Percentiles rank a stretch among this genome's conserved stretches.
Evolutionary conservation across 768 basidiomycete genomes (phyloP).

Genomic region (Lentinula guzmanii): DNA sequence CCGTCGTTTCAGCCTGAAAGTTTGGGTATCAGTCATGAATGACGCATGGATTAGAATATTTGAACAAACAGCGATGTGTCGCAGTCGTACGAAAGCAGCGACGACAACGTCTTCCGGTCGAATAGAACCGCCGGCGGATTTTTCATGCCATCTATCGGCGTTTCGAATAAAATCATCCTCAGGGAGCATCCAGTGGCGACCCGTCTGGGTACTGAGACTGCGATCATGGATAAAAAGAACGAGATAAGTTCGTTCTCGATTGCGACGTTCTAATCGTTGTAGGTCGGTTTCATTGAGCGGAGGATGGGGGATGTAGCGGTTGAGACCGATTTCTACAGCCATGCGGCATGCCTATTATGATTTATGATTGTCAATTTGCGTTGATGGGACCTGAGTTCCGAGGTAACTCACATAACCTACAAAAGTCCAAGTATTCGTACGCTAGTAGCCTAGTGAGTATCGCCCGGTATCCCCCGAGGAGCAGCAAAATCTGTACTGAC

Average conservation of each 20-base stretch:
- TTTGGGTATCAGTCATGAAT: background rate
- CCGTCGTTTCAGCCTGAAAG: slow-evolving; percentile 69
- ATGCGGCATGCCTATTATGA: slow-evolving; percentile 68
- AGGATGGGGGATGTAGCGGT: slow-evolving; percentile 56
- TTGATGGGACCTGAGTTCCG: background rate
- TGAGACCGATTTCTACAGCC: slow-evolving; percentile 80
- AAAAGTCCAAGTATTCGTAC: slow-evolving; percentile 74
- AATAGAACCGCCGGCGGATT: slow-evolving; percentile 37
- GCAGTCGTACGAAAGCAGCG: slow-evolving; percentile 69
- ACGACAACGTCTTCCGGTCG: slow-evolving; percentile 82
- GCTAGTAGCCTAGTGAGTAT: slow-evolving; percentile 8
- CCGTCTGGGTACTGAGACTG: slow-evolving; percentile 80
- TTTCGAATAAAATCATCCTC: slow-evolving; percentile 77
- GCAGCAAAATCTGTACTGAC: slow-evolving; percentile 30
- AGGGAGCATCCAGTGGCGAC: slow-evolving; percentile 83
- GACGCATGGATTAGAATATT: background rate
- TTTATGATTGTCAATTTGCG: background rate
- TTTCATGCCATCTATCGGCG: slow-evolving; percentile 66
- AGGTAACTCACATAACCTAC: slow-evolving; percentile 67
- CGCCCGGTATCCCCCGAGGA: slow-evolving; percentile 9
- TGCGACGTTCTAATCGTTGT: slow-evolving; percentile 70
- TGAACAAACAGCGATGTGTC: slow-evolving; percentile 67
- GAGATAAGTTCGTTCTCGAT: slow-evolving; percentile 81
- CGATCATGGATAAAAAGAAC: slow-evolving; percentile 85
- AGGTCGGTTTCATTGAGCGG: slow-evolving; percentile 56